Evolutionary conservation across 1,284 basidiomycete genomes (phyloP).

Genomic region (Melampsora larici-populina): DNA sequence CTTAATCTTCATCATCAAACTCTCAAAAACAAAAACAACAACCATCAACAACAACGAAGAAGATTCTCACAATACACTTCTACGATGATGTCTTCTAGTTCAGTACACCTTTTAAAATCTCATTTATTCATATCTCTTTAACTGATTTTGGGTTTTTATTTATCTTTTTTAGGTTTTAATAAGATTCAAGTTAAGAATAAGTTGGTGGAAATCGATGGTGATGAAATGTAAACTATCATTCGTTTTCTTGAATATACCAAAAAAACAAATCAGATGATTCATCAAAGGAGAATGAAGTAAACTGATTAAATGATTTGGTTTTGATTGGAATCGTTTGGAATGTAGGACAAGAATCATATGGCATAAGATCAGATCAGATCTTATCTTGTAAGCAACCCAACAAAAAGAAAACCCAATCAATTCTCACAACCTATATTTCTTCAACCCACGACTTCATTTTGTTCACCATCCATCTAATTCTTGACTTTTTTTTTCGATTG

Average conservation of each 20-base stretch:
- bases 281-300: not conserved
- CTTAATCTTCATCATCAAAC: too few relatives aligned
- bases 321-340: not conserved
- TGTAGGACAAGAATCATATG: slow-evolving; percentile 36
- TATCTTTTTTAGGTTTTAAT: not conserved
- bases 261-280: not conserved
- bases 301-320: not conserved
- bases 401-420: too few relatives aligned
- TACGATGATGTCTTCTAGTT: too few relatives aligned
- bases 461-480: not conserved
- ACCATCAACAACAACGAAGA: too few relatives aligned
- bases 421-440: too few relatives aligned
- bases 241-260: not conserved
- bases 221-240: slow-evolving; percentile 51
- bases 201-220: slow-evolving; percentile 54
- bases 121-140: too few relatives aligned
- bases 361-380: slow-evolving; percentile 37
- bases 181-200: slow-evolving; percentile 53
- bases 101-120: too few relatives aligned
- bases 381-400: too few relatives aligned
- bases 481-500: slow-evolving; percentile 20
- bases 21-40: too few relatives aligned
- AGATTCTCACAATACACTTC: too few relatives aligned
- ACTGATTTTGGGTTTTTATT: too few relatives aligned
- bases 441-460: too few relatives aligned